These are phyloP conservation scores for Aegilops bicornis DNA, from an alignment of 176 grass and related monocot genomes.

Conservation along the genomic window DNA sequence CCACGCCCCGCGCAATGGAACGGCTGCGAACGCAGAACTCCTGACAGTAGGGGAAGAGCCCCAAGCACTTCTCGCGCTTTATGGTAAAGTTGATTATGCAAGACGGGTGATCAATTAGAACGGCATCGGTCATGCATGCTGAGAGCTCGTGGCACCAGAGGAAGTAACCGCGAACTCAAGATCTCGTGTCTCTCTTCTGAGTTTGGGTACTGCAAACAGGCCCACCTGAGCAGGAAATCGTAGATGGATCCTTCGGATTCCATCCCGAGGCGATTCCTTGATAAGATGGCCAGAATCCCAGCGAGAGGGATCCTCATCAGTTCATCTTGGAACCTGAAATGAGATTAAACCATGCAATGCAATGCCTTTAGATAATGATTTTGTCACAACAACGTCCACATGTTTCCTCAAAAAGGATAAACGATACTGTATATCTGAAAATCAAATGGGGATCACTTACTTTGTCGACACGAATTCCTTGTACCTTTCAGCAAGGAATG, in stretches of 20 bases:
- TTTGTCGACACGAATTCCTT: slow-evolving; percentile 47
- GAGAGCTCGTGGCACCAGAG: slow-evolving; percentile 30
- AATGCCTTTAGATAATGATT: neutral
- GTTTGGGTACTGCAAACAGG: slow-evolving; percentile 50
- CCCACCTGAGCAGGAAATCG: slow-evolving; percentile 77
- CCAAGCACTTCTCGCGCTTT: slow-evolving; percentile 64
- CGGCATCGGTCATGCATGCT: slow-evolving; percentile 5
- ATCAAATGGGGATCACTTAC: slow-evolving; percentile 21
- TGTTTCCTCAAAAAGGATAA: neutral
- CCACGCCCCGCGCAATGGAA: slow-evolving; percentile 70
- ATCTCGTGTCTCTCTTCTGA: slow-evolving; percentile 61
- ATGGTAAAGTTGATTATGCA: neutral
- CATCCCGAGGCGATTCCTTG: slow-evolving; percentile 64
- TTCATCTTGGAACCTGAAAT: slow-evolving; percentile 73
- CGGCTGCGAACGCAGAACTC: slow-evolving; percentile 45
- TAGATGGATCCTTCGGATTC: slow-evolving; percentile 79
- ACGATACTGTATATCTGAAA: neutral
- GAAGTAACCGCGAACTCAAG: slow-evolving; percentile 45
- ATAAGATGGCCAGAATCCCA: slow-evolving; percentile 43
- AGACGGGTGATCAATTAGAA: neutral
- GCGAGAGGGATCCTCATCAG: slow-evolving; percentile 52
- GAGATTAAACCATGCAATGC: neutral
- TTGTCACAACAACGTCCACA: neutral
- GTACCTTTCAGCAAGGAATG: slow-evolving; percentile 54
- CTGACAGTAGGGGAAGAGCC: slow-evolving; percentile 34